These are phyloP conservation scores for Calonectria pseudoturangicola DNA, from an alignment of 2,329 filamentous ascomycete genomes.

Conservation along the genomic window DNA sequence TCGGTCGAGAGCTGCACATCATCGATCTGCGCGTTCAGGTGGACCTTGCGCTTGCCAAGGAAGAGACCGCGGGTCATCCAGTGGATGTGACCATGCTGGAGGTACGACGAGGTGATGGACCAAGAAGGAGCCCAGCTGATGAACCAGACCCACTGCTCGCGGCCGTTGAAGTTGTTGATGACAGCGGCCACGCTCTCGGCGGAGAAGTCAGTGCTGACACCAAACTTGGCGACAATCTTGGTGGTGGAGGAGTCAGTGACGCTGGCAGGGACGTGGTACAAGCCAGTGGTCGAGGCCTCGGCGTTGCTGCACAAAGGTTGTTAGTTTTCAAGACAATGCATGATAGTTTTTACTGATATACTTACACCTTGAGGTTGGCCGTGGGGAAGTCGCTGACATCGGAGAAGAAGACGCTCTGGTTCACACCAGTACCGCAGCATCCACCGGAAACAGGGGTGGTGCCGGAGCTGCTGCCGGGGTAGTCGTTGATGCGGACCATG, in stretches of 20 bases:
- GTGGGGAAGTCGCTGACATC: conserved; percentile 39
- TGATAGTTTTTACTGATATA: background rate
- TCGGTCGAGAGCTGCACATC: conserved; percentile 43
- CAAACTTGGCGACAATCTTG: conserved; percentile 45
- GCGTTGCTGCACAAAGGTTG: conserved; percentile 24
- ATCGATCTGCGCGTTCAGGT: conserved; percentile 42
- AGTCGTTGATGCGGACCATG: conserved; percentile 48
- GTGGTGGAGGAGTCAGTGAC: conserved; percentile 41
- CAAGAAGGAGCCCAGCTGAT: conserved; percentile 47
- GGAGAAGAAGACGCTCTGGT: conserved; percentile 41
- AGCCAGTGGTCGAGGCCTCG: conserved; percentile 43
- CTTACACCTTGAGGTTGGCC: conserved; percentile 42
- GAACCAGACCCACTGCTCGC: conserved; percentile 50
- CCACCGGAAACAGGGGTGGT: background rate
- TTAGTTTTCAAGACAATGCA: background rate
- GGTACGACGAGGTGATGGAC: conserved; percentile 45
- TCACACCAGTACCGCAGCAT: conserved; percentile 33
- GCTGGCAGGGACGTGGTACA: conserved; percentile 44
- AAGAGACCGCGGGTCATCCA: conserved; percentile 48
- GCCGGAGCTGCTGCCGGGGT: conserved; percentile 38
- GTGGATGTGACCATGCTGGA: conserved; percentile 46
- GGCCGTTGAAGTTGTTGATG: conserved; percentile 46
- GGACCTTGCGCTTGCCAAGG: conserved; percentile 46
- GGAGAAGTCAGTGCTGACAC: conserved; percentile 34
- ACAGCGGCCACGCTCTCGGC: conserved; percentile 43